phyloP scores from a whole-genome alignment of 2,329 filamentous ascomycete species.

The Iodosphaeria phyllophila region DNA sequence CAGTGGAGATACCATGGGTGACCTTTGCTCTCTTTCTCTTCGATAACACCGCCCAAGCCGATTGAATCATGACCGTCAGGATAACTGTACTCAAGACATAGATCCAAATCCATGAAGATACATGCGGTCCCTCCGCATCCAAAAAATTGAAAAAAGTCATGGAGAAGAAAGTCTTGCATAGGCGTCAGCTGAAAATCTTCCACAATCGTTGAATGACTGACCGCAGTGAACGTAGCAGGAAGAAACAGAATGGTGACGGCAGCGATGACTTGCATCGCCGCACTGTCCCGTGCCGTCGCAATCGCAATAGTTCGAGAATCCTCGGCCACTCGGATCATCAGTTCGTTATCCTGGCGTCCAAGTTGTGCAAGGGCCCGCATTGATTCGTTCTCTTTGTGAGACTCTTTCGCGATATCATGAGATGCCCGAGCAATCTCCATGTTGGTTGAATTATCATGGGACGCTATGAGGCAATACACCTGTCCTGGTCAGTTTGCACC shows the following conservation, averaged over 20 bases:
- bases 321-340: constrained; percentile 1
- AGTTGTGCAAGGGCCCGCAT: constrained; percentile 1
- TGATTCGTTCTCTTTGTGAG: not conserved
- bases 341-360: constrained; percentile 1
- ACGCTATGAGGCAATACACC: constrained; percentile 1
- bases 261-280: constrained; percentile 1
- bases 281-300: constrained; percentile 1
- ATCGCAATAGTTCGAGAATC: constrained; percentile 1
- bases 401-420: not conserved
- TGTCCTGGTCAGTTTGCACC: not conserved
- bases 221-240: constrained; percentile 1
- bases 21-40: too few species aligned
- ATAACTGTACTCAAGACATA: too few species aligned
- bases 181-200: too few species aligned
- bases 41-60: too few species aligned
- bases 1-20: too few species aligned
- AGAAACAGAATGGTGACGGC: constrained; percentile 1
- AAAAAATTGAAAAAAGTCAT: too few species aligned
- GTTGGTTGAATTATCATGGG: not conserved
- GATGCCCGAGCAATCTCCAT: constrained; percentile 1
- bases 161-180: too few species aligned
- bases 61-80: too few species aligned
- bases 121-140: too few species aligned
- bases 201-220: too few species aligned
- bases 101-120: too few species aligned